Percentiles rank a stretch among this genome's conserved stretches.
Evolutionary conservation across 108 stramenopile genomes (phyloP).

Genomic region (Mediolabrus comicus): DNA sequence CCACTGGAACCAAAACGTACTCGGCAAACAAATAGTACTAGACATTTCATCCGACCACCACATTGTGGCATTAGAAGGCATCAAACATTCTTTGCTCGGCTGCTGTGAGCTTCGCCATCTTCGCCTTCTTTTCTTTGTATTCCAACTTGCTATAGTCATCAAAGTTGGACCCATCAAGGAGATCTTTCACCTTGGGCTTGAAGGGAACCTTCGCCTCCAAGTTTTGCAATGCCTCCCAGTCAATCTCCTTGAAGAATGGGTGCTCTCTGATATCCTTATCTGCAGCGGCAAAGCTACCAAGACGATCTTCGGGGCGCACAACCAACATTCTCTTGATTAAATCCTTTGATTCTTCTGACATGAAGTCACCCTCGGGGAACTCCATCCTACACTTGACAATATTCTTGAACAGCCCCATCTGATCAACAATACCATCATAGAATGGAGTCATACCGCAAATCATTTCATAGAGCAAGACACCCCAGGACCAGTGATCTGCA

Average conservation of each 20-base stretch:
- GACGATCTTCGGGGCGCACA: slow-evolving; percentile 56
- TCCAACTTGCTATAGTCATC: slow-evolving; percentile 65
- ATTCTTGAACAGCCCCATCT: slow-evolving; percentile 79
- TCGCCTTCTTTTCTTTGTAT: slow-evolving; percentile 31
- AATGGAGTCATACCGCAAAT: slow-evolving; percentile 82
- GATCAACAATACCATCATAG: slow-evolving; percentile 67
- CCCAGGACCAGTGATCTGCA: slow-evolving; percentile 98
- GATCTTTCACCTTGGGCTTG: slow-evolving; percentile 79
- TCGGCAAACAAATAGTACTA: not conserved
- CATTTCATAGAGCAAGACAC: slow-evolving; percentile 97
- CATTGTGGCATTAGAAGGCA: slow-evolving; percentile 16
- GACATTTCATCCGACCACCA: not conserved
- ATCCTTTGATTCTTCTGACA: slow-evolving; percentile 43
- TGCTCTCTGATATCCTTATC: slow-evolving; percentile 73
- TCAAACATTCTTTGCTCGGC: slow-evolving; percentile 38
- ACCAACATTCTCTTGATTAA: slow-evolving; percentile 69
- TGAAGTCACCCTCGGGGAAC: slow-evolving; percentile 42
- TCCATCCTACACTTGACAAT: slow-evolving; percentile 68
- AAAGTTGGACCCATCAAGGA: slow-evolving; percentile 91
- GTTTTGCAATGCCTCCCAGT: slow-evolving; percentile 62
- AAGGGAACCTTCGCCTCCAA: slow-evolving; percentile 88
- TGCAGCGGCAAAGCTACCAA: slow-evolving; percentile 77
- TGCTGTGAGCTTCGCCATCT: slow-evolving; percentile 24
- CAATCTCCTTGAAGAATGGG: slow-evolving; percentile 74
- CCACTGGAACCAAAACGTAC: slow-evolving; percentile 8